Evolutionary conservation across 2,329 filamentous ascomycete species (phyloP).

Genomic region (Teratosphaeria epicoccoides): DNA sequence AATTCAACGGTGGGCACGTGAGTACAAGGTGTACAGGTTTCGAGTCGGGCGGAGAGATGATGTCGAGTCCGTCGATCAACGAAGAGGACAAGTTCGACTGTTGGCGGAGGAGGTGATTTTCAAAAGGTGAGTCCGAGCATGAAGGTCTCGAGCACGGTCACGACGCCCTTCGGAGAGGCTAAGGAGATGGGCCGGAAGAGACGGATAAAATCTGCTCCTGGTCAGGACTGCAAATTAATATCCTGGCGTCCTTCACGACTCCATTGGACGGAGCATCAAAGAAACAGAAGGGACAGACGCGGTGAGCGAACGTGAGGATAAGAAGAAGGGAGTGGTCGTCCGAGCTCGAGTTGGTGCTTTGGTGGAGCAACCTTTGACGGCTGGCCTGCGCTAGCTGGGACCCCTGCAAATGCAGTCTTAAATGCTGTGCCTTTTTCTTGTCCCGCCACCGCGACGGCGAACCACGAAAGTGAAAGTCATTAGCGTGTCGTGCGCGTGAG

Average conservation of each 20-base stretch:
- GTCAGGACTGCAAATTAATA: constrained; percentile 1
- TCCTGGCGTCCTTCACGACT: constrained; percentile 5
- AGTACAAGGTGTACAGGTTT: constrained; percentile 4
- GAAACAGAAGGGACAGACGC: not conserved
- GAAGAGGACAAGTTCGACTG: constrained; percentile 31
- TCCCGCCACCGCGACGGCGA: not conserved
- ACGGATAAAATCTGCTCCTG: constrained; percentile 10
- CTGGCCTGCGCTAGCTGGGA: not conserved
- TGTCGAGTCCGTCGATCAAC: constrained; percentile 25
- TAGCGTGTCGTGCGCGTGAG: constrained; percentile 1
- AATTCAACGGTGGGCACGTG: constrained; percentile 3
- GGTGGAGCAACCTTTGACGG: not conserved
- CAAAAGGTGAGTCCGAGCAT: constrained; percentile 10
- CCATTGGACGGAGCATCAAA: constrained; percentile 3
- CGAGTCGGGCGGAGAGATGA: not conserved
- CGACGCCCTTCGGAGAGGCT: constrained; percentile 13
- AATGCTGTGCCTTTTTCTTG: not conserved
- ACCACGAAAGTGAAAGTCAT: not conserved
- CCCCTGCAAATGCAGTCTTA: not conserved
- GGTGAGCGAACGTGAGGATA: not conserved
- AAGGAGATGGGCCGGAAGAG: constrained; percentile 10
- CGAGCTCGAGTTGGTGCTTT: not conserved
- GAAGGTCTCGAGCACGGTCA: constrained; percentile 17
- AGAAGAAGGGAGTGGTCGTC: not conserved
- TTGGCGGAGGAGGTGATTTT: constrained; percentile 4